Evolutionary conservation across 306 rosid genomes (phyloP).

Genomic region (Acacia melanoxylon): DNA sequence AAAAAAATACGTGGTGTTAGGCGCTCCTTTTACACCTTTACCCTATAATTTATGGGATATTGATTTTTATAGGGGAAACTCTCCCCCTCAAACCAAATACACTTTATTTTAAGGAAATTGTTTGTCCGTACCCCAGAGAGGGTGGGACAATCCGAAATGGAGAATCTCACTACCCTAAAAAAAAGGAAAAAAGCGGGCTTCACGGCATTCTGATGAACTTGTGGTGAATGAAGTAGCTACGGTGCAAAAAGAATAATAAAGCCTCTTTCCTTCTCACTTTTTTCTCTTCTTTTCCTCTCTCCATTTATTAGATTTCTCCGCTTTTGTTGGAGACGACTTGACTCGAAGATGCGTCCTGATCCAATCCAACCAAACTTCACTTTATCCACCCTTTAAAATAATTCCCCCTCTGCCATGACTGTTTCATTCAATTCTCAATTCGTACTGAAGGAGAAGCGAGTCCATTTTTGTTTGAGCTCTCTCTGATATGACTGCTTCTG

Average conservation of each 20-base stretch:
- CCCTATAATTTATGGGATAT: too few species aligned
- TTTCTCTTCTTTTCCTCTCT: not conserved
- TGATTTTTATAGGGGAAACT: too few species aligned
- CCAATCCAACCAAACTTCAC: constrained; percentile 46
- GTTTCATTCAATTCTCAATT: constrained; percentile 29
- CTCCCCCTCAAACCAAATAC: too few species aligned
- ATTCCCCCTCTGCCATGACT: constrained; percentile 19
- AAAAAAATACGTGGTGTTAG: too few species aligned
- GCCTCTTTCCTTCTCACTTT: too few species aligned
- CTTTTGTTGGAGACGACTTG: constrained; percentile 76
- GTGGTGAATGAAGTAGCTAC: constrained; percentile 3
- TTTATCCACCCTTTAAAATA: constrained; percentile 29
- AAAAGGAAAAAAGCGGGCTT: not conserved
- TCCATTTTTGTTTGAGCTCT: constrained; percentile 21
- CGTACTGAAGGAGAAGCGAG: not conserved
- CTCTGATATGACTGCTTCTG: constrained; percentile 56
- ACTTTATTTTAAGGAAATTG: too few species aligned
- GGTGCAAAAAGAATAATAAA: not conserved
- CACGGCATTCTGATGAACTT: not conserved
- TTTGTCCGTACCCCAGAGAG: too few species aligned
- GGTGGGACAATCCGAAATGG: not conserved
- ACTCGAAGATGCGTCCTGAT: constrained; percentile 38
- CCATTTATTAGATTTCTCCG: constrained; percentile 61
- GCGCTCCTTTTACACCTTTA: too few species aligned
- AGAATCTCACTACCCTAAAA: not conserved